Conservation (phyloP, 768 basidiomycete genomes). For the Pisolithus marmoratus region DNA sequence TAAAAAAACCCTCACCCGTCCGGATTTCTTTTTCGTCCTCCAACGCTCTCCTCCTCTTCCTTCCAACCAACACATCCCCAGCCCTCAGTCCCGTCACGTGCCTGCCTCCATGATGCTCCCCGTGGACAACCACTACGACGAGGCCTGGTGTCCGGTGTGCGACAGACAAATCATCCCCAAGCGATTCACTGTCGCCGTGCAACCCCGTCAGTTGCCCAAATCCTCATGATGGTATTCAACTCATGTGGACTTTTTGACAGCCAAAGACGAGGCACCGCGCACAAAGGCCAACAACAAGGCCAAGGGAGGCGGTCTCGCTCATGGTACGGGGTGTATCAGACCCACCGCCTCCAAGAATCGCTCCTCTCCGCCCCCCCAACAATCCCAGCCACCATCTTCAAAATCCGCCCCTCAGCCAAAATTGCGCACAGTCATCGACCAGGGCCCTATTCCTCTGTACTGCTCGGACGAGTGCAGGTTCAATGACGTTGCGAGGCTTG, state of each 20-base stretch:
- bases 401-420: conserved; percentile 34
- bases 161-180: conserved; percentile 77
- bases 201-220: conserved; percentile 16
- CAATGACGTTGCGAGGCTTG: conserved; percentile 44
- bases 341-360: conserved; percentile 32
- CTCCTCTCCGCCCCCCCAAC: conserved; percentile 15
- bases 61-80: no score
- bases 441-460: conserved; percentile 74
- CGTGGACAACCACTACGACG: conserved; percentile 46
- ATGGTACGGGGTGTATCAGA: conserved; percentile 60
- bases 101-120: conserved; percentile 10
- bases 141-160: conserved; percentile 79
- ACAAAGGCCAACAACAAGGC: conserved; percentile 34
- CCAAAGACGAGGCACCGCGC: conserved; percentile 16
- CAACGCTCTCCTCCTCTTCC: conserved; percentile 18
- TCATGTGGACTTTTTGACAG: no score
- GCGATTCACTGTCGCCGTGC: conserved; percentile 48
- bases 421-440: conserved; percentile 70
- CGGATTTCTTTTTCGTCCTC: conserved; percentile 14
- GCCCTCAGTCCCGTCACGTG: conserved; percentile 19
- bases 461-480: conserved; percentile 75
- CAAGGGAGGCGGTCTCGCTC: conserved; percentile 48
- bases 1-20: conserved; percentile 16
- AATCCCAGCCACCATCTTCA: conserved; percentile 10
- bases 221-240: no score